Evolutionary conservation across 768 basidiomycete genomes (phyloP).

Genomic region (Termitomyces sp.): DNA sequence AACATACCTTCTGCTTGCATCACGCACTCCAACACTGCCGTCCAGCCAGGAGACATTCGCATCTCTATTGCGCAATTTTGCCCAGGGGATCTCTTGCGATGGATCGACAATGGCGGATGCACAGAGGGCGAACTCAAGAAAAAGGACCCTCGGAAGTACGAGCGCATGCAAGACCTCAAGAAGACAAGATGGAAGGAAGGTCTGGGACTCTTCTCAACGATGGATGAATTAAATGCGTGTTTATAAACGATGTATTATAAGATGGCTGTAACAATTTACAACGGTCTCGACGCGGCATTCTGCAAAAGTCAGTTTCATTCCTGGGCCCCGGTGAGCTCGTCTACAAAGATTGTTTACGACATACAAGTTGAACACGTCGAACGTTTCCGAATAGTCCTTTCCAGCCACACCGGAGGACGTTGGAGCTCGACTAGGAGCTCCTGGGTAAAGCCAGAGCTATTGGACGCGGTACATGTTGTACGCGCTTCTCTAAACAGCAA

Average conservation of each 20-base stretch:
- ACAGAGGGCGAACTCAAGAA: neutral
- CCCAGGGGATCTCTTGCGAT: neutral
- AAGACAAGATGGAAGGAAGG: too few species aligned
- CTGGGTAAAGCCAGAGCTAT: conserved; percentile 27
- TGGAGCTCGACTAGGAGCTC: conserved; percentile 26
- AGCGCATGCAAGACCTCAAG: too few species aligned
- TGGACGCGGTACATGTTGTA: conserved; percentile 23
- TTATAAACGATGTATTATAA: too few species aligned
- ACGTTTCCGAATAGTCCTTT: conserved; percentile 79
- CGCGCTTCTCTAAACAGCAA: conserved; percentile 7
- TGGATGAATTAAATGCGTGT: too few species aligned
- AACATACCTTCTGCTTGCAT: neutral
- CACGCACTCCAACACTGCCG: neutral
- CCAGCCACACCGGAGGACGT: conserved; percentile 44
- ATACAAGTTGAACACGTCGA: too few species aligned
- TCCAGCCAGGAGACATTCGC: neutral
- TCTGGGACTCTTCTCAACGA: too few species aligned
- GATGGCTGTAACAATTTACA: too few species aligned
- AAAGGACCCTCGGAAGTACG: too few species aligned
- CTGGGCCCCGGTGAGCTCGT: too few species aligned
- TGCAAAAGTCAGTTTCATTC: too few species aligned
- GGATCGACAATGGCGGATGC: neutral
- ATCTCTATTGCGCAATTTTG: neutral
- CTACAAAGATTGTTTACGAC: too few species aligned
- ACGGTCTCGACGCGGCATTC: too few species aligned